These are phyloP conservation scores for Ustilago sp. DNA, from an alignment of 1,284 basidiomycete species.

Conservation along the genomic window DNA sequence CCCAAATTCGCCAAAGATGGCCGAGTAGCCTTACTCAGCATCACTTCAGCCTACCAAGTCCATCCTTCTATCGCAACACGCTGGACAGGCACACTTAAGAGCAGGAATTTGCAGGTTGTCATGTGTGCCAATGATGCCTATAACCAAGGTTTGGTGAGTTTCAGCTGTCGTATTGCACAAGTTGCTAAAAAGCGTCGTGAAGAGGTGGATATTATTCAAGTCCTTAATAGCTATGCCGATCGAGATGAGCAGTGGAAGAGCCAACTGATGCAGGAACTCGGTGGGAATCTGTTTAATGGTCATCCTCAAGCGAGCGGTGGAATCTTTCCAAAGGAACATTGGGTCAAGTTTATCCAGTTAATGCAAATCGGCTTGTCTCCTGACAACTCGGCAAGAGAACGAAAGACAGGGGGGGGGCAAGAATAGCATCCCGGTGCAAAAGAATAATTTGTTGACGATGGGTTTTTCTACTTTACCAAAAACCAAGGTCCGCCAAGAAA, in stretches of 20 bases:
- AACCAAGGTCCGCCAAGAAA: constrained; percentile 13
- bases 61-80: constrained; percentile 59
- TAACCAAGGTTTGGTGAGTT: constrained; percentile 29
- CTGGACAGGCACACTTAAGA: constrained; percentile 54
- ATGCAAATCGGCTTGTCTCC: constrained; percentile 61
- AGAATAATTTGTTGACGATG: constrained; percentile 45
- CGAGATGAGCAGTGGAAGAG: constrained; percentile 30
- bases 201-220: constrained; percentile 52
- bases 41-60: constrained; percentile 52
- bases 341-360: constrained; percentile 38
- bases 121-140: constrained; percentile 62
- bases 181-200: constrained; percentile 43
- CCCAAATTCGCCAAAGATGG: constrained; percentile 59
- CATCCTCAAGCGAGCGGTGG: constrained; percentile 58
- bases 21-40: constrained; percentile 51
- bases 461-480: constrained; percentile 41
- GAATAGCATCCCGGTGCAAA: constrained; percentile 26
- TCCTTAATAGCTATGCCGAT: constrained; percentile 53
- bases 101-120: constrained; percentile 55
- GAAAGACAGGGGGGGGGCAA: constrained; percentile 3
- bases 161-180: constrained; percentile 48
- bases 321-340: constrained; percentile 54
- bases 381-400: constrained; percentile 7
- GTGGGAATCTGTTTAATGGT: constrained; percentile 47
- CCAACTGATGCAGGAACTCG: constrained; percentile 18